Percentiles rank a stretch among this genome's conserved stretches.
phyloP scores from a whole-genome alignment of 768 basidiomycete species.

The Leccinellum albellum region DNA sequence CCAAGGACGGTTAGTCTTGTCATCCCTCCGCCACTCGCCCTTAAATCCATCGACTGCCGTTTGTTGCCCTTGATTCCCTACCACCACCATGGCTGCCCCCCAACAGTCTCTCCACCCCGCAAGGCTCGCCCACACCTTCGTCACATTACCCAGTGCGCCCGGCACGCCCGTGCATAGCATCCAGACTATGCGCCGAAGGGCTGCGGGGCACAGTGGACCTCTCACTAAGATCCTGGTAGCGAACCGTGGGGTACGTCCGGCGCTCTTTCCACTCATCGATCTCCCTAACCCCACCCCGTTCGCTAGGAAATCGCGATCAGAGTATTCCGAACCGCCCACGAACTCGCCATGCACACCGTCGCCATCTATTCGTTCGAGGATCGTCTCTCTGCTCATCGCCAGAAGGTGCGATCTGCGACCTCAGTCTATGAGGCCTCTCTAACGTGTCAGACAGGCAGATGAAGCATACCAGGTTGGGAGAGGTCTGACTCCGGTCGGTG shows the following conservation, averaged over 20 bases:
- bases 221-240: slow-evolving; percentile 90
- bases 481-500: slow-evolving; percentile 92
- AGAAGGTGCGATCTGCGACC: slow-evolving; percentile 67
- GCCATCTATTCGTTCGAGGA: slow-evolving; percentile 99
- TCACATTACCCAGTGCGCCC: slow-evolving; percentile 70
- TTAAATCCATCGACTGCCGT: slow-evolving; percentile 5
- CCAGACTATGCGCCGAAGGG: slow-evolving; percentile 85
- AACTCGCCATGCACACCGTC: slow-evolving; percentile 98
- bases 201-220: slow-evolving; percentile 86
- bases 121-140: slow-evolving; percentile 68
- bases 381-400: slow-evolving; percentile 92
- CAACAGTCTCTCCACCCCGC: slow-evolving; percentile 60
- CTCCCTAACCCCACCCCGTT: slow-evolving; percentile 3
- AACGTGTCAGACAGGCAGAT: slow-evolving; percentile 62
- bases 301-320: slow-evolving; percentile 95
- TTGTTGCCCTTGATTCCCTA: slow-evolving; percentile 7
- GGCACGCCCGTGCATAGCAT: slow-evolving; percentile 88
- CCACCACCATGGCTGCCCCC: slow-evolving; percentile 26
- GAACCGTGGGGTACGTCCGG: slow-evolving; percentile 74
- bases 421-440: slow-evolving; percentile 28
- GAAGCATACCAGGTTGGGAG: slow-evolving; percentile 98
- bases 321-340: slow-evolving; percentile 97
- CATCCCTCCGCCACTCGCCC: background rate
- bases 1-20: slow-evolving; percentile 1
- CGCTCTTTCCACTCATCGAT: slow-evolving; percentile 5